Conservation (phyloP, 2,329 filamentous ascomycete genomes). For the Coniochaeta sp. region DNA sequence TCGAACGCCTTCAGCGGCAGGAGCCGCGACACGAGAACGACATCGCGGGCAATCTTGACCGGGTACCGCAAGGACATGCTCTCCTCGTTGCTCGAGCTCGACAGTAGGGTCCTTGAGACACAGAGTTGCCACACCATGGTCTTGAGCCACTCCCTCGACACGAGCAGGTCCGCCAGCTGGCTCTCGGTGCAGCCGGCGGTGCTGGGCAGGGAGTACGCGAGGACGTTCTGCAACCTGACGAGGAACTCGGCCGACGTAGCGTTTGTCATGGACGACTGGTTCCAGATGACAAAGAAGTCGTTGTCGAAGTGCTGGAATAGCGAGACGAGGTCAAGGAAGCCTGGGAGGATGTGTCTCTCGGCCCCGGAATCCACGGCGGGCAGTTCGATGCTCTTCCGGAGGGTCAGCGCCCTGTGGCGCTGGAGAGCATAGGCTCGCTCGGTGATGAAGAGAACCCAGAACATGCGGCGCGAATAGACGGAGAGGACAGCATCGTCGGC, state of each 20-base stretch:
- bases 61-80: conserved; percentile 19
- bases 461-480: conserved; percentile 8
- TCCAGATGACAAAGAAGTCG: conserved; percentile 20
- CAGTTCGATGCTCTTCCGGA: conserved; percentile 15
- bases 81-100: conserved; percentile 8
- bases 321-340: conserved; percentile 21
- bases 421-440: conserved; percentile 23
- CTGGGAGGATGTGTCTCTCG: conserved; percentile 19
- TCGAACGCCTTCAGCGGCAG: conserved; percentile 19
- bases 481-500: conserved; percentile 4
- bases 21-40: conserved; percentile 13
- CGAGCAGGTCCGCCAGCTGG: conserved; percentile 17
- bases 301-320: conserved; percentile 18
- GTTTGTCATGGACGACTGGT: conserved; percentile 8
- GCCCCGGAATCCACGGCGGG: conserved; percentile 10
- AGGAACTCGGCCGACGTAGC: background rate
- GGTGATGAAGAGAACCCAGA: conserved; percentile 20
- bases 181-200: conserved; percentile 9
- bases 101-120: conserved; percentile 13
- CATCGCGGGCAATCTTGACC: conserved; percentile 15
- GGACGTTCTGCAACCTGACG: conserved; percentile 1
- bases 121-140: conserved; percentile 19
- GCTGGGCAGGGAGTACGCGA: conserved; percentile 1
- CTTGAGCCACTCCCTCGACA: conserved; percentile 19
- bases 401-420: conserved; percentile 18